A percentile compares a stretch with the other conserved stretches of the same genome.
Conservation (phyloP, 495 filamentous ascomycete species). For the Hyaloscypha hepaticicola region DNA sequence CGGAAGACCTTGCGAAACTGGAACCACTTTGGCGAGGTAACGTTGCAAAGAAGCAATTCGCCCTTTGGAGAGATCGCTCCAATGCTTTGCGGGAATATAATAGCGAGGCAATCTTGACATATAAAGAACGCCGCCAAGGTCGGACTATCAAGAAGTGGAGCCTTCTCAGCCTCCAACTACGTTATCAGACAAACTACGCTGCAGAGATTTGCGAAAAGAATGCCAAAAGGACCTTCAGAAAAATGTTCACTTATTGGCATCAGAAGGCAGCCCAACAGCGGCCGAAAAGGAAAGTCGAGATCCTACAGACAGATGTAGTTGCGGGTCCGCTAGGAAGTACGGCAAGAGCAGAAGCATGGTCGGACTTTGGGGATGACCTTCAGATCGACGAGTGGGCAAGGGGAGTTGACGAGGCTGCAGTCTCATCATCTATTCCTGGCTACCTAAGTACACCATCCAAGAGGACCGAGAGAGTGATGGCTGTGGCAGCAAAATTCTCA, state of each 20-base stretch:
- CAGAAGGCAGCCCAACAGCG: slow-evolving; percentile 46
- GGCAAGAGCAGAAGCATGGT: slow-evolving; percentile 25
- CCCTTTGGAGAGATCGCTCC: slow-evolving; percentile 45
- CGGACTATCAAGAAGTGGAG: slow-evolving; percentile 54
- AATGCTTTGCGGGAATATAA: slow-evolving; percentile 44
- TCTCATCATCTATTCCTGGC: slow-evolving; percentile 47
- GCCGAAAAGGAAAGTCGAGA: slow-evolving; percentile 32
- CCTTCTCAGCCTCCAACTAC: slow-evolving; percentile 35
- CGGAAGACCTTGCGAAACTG: slow-evolving; percentile 30
- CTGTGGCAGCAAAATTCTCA: slow-evolving; percentile 40
- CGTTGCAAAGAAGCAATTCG: slow-evolving; percentile 46
- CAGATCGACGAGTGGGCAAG: slow-evolving; percentile 24
- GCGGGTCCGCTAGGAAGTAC: slow-evolving; percentile 15
- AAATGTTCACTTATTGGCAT: slow-evolving; percentile 59
- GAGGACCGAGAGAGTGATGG: slow-evolving; percentile 51
- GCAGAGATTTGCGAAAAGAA: slow-evolving; percentile 41
- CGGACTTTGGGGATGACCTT: slow-evolving; percentile 28
- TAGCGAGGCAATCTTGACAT: slow-evolving; percentile 47
- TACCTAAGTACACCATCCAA: slow-evolving; percentile 59
- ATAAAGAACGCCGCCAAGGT: slow-evolving; percentile 43
- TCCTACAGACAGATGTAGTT: slow-evolving; percentile 4
- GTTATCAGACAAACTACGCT: slow-evolving; percentile 37
- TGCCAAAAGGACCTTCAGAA: slow-evolving; percentile 52
- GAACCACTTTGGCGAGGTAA: slow-evolving; percentile 19
- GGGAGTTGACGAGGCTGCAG: slow-evolving; percentile 30